Base-by-base conservation (phyloP, 2,329 filamentous ascomycete genomes). In the Westerdykella ornata region DNA sequence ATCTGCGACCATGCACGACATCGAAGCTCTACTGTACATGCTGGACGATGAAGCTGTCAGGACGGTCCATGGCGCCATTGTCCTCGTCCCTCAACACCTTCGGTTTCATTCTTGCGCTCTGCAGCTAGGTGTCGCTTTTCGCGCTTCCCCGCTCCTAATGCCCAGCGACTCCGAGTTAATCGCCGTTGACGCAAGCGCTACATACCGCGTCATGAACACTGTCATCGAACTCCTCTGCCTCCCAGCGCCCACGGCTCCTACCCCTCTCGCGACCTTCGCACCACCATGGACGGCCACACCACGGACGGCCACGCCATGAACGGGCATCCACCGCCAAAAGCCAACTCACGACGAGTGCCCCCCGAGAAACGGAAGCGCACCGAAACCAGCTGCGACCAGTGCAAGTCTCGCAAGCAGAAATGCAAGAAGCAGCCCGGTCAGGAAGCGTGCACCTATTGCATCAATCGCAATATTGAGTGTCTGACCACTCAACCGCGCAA, bases 331-430 rank as follows among this genome's bases (percentile, higher is more conserved):
- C 22, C 22, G 22, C 22, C 22, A 11, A 26, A 26, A 26, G 4
- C 43, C 54, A 63, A 42, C 43, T 62, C 60, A 38, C 61, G 61
- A 44, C 52, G 61, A 42, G 68, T 71, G 11, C 69, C 69, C 5
- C 59, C 65, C 35, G 67, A 70, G 42, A 68, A 69, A 51, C 61
- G 69, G 33, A 69, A 71, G 47, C 60, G 69, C 17, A 69, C 69
- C 38, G 69, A 71, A 47, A 67, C 66, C 13, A 66, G 60, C 39
- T 72, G 69, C 55, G 69, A 72, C 55, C 68, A 69, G 44, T 72
- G 69, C 62, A 71, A 71, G 57, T 66, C 63, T 43, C 58, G 69
- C 35, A 71, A 71, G 52, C 69, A 71, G 44, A 72, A 72, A 52
- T 72, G 69, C 54, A 56, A 66, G 42, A 63, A 64, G 20, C 57